Evolutionary conservation across 2,329 filamentous ascomycete species (phyloP).

Genomic region (Domatiomyces globalis): DNA sequence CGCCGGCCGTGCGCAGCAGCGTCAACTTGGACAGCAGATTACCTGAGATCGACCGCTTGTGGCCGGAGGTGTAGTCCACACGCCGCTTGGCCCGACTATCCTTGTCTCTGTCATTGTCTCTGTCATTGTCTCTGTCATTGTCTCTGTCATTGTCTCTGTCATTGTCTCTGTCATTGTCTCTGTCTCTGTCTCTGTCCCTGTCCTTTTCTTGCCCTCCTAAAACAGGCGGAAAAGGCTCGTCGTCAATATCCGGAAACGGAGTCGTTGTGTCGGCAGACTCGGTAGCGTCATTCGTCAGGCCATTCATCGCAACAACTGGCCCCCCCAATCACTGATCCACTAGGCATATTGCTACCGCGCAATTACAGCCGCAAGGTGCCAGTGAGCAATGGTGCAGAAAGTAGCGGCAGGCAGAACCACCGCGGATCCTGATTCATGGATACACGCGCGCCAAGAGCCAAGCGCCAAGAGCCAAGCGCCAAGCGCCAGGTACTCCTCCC

Average conservation of each 20-base stretch:
- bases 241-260: not conserved
- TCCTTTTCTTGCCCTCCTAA: not conserved
- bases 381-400: too few species aligned
- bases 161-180: not conserved
- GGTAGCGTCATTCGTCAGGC: not conserved
- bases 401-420: too few species aligned
- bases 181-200: not conserved
- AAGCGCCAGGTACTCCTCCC: too few species aligned
- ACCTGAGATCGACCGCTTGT: slow-evolving; percentile 46
- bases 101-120: not conserved
- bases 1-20: slow-evolving; percentile 43
- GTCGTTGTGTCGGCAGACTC: not conserved
- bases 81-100: not conserved
- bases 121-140: not conserved
- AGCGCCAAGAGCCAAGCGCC: too few species aligned
- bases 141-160: not conserved
- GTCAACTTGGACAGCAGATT: slow-evolving; percentile 55
- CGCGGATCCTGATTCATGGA: too few species aligned
- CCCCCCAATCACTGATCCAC: too few species aligned
- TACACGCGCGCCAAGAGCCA: too few species aligned
- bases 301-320: not conserved
- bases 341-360: too few species aligned
- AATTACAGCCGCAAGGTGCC: too few species aligned
- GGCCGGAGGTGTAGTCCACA: slow-evolving; percentile 6
- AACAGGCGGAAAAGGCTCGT: not conserved